Conservation (phyloP, 2,329 filamentous ascomycete species). For the Colletotrichum endophyticum region DNA sequence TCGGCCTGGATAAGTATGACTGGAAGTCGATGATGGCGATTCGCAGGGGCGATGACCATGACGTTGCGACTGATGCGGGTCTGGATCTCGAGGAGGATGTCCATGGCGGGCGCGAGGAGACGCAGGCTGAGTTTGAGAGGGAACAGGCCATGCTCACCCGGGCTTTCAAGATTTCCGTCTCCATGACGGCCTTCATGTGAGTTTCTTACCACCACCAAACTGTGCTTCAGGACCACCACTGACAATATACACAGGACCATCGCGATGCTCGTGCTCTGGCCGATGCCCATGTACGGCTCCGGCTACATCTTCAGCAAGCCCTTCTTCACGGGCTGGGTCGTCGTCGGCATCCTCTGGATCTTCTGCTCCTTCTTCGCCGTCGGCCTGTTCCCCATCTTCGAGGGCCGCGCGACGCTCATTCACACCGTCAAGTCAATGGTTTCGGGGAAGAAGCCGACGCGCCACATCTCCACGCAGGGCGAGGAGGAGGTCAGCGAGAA, state of each 20-base stretch:
- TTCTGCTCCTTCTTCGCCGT: constrained; percentile 76
- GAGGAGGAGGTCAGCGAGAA: constrained; percentile 19
- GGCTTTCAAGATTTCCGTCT: constrained; percentile 54
- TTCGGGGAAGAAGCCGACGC: constrained; percentile 38
- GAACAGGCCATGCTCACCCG: constrained; percentile 56
- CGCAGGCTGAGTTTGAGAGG: constrained; percentile 42
- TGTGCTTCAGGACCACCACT: not conserved
- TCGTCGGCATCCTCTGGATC: constrained; percentile 80
- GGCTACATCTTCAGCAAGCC: constrained; percentile 81
- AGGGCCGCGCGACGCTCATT: constrained; percentile 72
- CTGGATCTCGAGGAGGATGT: constrained; percentile 67
- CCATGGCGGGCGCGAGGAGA: constrained; percentile 47
- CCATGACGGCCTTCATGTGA: constrained; percentile 53
- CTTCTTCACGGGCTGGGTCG: constrained; percentile 85
- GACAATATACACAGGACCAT: constrained; percentile 51
- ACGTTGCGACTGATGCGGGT: constrained; percentile 67
- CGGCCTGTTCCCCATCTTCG: constrained; percentile 81
- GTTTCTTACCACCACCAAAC: accelerated
- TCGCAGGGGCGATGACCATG: constrained; percentile 78
- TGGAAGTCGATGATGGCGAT: constrained; percentile 85
- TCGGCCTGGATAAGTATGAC: constrained; percentile 74
- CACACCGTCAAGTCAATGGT: constrained; percentile 67
- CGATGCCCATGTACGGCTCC: constrained; percentile 87
- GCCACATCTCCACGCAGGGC: constrained; percentile 15
- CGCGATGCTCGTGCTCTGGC: constrained; percentile 81